These are phyloP conservation scores for Acrasis kona DNA, from an alignment of 78 protist species.

Conservation along the genomic window DNA sequence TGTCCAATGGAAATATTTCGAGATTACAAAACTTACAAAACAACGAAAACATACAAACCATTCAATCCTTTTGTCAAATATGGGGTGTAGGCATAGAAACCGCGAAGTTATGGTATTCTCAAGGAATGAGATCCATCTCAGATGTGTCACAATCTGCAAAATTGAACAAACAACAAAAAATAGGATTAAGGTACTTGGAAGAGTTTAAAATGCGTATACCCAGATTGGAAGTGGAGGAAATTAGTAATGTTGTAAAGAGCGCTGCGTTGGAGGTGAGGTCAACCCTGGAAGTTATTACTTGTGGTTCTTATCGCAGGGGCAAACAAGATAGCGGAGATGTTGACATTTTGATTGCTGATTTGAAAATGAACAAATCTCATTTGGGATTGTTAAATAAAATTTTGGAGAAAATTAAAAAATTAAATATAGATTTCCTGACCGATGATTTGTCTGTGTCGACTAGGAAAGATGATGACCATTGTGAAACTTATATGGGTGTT, in stretches of 20 bases:
- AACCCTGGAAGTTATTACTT: neutral
- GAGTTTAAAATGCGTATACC: constrained; percentile 21
- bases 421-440: neutral
- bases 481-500: constrained; percentile 3
- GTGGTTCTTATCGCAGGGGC: constrained; percentile 27
- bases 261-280: neutral
- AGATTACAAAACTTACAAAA: neutral
- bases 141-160: neutral
- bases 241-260: neutral
- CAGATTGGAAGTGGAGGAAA: neutral
- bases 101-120: neutral
- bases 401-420: neutral
- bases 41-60: neutral
- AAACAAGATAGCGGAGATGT: constrained; percentile 18
- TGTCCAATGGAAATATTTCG: neutral
- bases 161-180: constrained; percentile 5
- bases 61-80: neutral
- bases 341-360: constrained; percentile 15
- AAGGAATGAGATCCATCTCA: neutral
- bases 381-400: neutral
- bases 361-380: neutral
- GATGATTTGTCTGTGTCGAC: neutral
- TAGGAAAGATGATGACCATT: too few relatives aligned
- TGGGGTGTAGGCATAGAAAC: constrained; percentile 31
- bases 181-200: constrained; percentile 19